Evolutionary conservation across 2,329 filamentous ascomycete species (phyloP).

Genomic region (Phoma sp.): DNA sequence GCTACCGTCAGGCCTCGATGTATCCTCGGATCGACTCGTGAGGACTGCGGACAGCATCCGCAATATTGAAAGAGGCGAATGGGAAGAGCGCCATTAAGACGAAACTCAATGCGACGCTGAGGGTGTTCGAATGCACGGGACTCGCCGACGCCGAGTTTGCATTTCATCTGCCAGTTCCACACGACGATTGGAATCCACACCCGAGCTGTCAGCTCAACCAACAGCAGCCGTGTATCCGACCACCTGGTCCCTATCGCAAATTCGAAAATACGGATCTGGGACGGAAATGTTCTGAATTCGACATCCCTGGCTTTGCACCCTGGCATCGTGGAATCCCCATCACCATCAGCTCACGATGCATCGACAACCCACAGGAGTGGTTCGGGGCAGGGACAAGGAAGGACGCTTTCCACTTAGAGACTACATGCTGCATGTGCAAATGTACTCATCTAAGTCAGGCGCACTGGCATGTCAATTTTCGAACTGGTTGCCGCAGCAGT

Average conservation of each 20-base stretch:
- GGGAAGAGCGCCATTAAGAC: background rate
- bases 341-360: slow-evolving; percentile 3
- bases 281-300: background rate
- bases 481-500: background rate
- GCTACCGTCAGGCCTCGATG: slow-evolving; percentile 7
- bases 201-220: slow-evolving; percentile 9
- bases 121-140: slow-evolving; percentile 1
- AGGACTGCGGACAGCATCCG: slow-evolving; percentile 2
- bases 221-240: slow-evolving; percentile 11
- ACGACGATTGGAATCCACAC: background rate
- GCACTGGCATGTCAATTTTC: too few species aligned
- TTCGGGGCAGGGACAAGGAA: background rate
- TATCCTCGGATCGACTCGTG: background rate
- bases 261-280: background rate
- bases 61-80: slow-evolving; percentile 12
- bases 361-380: slow-evolving; percentile 3
- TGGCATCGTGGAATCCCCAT: background rate
- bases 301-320: slow-evolving; percentile 2
- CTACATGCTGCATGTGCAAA: background rate
- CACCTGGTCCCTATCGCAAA: slow-evolving; percentile 7
- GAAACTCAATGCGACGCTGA: background rate
- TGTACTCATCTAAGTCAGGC: background rate
- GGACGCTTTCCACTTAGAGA: background rate
- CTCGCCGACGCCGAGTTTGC: slow-evolving; percentile 11
- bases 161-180: slow-evolving; percentile 3